These are phyloP conservation scores for Fraxinus sp. DNA, from an alignment of 305 asterid genomes.

Conservation along the genomic window DNA sequence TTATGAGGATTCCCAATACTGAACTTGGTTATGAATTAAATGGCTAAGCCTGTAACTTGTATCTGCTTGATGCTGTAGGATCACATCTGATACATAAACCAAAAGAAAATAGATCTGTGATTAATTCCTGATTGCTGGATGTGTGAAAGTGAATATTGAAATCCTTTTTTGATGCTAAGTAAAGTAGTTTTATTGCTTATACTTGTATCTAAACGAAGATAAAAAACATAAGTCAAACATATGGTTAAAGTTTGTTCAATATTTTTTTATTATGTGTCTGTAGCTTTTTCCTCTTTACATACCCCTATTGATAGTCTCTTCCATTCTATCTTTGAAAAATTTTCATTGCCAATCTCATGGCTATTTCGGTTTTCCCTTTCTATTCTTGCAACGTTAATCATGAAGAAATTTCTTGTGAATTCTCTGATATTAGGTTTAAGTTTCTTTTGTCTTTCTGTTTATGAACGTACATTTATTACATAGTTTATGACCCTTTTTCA, in stretches of 20 bases:
- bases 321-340: neutral
- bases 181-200: neutral
- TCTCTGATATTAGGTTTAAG: neutral
- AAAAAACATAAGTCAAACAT: neutral
- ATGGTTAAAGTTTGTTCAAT: neutral
- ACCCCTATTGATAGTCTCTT: neutral
- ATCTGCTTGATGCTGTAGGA: neutral
- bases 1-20: neutral
- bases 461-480: conserved; percentile 12
- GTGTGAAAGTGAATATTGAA: neutral
- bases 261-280: neutral
- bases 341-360: neutral
- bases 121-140: neutral
- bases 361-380: neutral
- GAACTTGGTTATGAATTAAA: neutral
- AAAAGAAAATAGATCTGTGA: neutral
- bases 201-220: neutral
- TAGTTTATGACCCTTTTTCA: conserved; percentile 32
- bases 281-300: conserved; percentile 12
- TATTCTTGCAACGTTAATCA: neutral
- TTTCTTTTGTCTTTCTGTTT: conserved; percentile 1
- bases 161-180: neutral
- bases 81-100: neutral
- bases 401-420: neutral
- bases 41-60: neutral